Evolutionary conservation across 257 asterid genomes (phyloP).

Genomic region (Ilex asprella): DNA sequence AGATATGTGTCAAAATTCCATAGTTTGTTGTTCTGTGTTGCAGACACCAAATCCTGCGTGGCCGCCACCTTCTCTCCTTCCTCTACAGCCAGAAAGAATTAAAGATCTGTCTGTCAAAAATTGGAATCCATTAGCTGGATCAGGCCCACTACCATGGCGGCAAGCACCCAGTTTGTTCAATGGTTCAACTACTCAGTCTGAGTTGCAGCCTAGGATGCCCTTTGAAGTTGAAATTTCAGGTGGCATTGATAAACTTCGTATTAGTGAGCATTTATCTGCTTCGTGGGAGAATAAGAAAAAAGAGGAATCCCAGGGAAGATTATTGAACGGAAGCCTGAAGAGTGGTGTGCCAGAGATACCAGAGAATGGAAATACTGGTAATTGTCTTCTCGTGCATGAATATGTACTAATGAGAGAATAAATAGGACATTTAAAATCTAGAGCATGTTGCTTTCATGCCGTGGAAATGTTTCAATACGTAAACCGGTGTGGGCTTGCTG

Average conservation of each 20-base stretch:
- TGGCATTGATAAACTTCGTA: constrained; percentile 31
- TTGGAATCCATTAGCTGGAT: constrained; percentile 68
- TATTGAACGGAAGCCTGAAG: constrained; percentile 41
- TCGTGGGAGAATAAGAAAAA: constrained; percentile 36
- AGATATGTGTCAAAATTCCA: background rate
- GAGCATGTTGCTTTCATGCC: background rate
- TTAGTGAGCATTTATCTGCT: constrained; percentile 40
- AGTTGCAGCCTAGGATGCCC: constrained; percentile 44
- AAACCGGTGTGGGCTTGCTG: background rate
- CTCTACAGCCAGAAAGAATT: constrained; percentile 74
- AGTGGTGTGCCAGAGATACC: constrained; percentile 34
- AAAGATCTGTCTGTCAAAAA: constrained; percentile 56
- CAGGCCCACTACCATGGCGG: constrained; percentile 82
- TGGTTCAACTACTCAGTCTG: constrained; percentile 41
- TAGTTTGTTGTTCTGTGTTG: background rate
- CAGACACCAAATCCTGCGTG: constrained; percentile 99
- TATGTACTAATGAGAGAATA: background rate
- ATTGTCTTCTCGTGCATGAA: constrained; percentile 1
- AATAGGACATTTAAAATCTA: background rate
- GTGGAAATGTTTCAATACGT: background rate
- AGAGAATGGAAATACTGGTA: constrained; percentile 63
- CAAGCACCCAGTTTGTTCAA: constrained; percentile 67
- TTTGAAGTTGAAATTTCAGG: constrained; percentile 37
- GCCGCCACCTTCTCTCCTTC: constrained; percentile 96
- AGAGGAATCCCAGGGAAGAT: constrained; percentile 42